A percentile compares a stretch with the other conserved stretches of the same genome.
Evolutionary conservation across 495 filamentous ascomycete species (phyloP).

Genomic region (Neurospora africana): DNA sequence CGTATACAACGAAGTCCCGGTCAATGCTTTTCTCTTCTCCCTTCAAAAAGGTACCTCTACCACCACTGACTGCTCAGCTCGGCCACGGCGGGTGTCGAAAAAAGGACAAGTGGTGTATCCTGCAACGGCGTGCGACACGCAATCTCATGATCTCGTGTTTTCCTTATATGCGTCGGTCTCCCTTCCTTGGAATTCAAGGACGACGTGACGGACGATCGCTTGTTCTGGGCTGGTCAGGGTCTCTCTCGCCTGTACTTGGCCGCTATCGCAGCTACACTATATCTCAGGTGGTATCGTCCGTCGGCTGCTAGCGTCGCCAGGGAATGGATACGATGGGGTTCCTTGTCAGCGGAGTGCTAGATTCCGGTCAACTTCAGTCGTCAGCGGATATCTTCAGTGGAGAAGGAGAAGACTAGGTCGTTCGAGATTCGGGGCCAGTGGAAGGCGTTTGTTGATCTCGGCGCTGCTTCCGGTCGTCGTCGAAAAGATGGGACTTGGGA

Average conservation of each 20-base stretch:
- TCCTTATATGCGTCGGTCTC: neutral
- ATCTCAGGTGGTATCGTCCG: neutral
- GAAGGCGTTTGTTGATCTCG: neutral
- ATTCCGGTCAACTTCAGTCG: neutral
- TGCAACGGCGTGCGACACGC: conserved; percentile 1
- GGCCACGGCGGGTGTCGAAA: conserved; percentile 16
- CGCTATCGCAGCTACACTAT: neutral
- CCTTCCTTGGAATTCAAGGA: neutral
- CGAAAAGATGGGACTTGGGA: neutral
- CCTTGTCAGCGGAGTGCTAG: neutral
- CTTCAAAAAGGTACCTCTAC: neutral
- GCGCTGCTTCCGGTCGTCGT: neutral
- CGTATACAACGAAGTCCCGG: neutral
- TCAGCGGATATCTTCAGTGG: neutral
- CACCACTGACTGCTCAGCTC: conserved; percentile 2
- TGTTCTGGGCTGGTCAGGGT: neutral
- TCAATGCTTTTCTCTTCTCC: too few species aligned
- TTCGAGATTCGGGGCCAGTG: neutral
- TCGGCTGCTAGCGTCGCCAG: neutral
- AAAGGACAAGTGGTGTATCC: conserved; percentile 5
- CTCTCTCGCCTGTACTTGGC: neutral
- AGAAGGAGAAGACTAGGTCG: neutral
- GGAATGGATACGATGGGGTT: neutral
- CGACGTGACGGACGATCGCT: neutral
- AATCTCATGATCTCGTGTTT: conserved; percentile 20